Evolutionary conservation across 2,329 filamentous ascomycete species (phyloP).

Genomic region (Cytospora mali): DNA sequence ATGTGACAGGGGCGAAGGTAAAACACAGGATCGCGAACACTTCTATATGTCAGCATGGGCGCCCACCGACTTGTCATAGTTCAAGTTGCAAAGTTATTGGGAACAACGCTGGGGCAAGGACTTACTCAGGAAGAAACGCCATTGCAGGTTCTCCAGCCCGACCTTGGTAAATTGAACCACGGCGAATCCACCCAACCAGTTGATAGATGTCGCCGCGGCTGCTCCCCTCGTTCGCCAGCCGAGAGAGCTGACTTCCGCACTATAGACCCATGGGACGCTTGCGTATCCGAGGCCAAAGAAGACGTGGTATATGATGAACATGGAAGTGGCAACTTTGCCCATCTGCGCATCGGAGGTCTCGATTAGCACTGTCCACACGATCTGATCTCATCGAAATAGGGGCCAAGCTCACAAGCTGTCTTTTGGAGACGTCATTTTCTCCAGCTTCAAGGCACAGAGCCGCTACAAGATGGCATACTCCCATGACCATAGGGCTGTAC

Average conservation of each 20-base stretch:
- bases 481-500: conserved; percentile 41
- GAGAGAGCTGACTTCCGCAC: conserved; percentile 46
- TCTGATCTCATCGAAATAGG: background rate
- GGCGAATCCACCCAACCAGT: conserved; percentile 48
- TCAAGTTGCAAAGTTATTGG: fast-evolving
- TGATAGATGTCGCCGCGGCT: conserved; percentile 47
- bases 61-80: background rate
- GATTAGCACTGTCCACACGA: background rate
- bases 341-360: conserved; percentile 29
- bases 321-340: conserved; percentile 44
- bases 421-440: conserved; percentile 35
- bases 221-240: conserved; percentile 46
- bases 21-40: conserved; percentile 37
- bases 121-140: conserved; percentile 48
- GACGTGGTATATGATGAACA: conserved; percentile 48
- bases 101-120: too few species aligned
- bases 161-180: conserved; percentile 49
- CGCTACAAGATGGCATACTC: conserved; percentile 42
- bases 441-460: conserved; percentile 32
- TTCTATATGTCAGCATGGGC: background rate
- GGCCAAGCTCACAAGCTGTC: conserved; percentile 30
- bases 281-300: conserved; percentile 45
- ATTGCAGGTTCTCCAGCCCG: conserved; percentile 44
- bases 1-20: conserved; percentile 44
- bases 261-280: conserved; percentile 46